Evolutionary conservation across 495 filamentous ascomycete genomes (phyloP).

Genomic region (Lichenothelia convexa): DNA sequence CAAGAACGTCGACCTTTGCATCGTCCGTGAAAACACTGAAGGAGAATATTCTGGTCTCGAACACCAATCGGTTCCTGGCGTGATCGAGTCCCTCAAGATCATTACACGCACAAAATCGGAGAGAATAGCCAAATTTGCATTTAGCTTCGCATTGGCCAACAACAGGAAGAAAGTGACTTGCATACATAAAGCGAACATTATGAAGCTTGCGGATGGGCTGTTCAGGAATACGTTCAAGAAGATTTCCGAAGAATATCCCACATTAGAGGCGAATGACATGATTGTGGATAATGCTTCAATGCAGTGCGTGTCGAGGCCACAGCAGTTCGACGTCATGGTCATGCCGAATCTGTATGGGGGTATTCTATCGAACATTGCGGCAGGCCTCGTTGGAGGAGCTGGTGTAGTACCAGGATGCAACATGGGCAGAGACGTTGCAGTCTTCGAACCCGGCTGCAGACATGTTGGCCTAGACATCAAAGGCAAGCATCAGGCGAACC

Average conservation of each 20-base stretch:
- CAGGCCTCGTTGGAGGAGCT: slow-evolving; percentile 93
- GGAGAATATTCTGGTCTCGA: slow-evolving; percentile 97
- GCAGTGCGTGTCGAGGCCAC: slow-evolving; percentile 87
- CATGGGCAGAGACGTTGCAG: slow-evolving; percentile 95
- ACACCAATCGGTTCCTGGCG: slow-evolving; percentile 91
- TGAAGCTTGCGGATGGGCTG: slow-evolving; percentile 97
- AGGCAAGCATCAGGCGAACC: slow-evolving; percentile 97
- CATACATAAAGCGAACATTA: slow-evolving; percentile 99
- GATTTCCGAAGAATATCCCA: slow-evolving; percentile 81
- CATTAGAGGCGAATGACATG: slow-evolving; percentile 90
- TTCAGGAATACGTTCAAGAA: slow-evolving; percentile 95
- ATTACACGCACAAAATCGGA: slow-evolving; percentile 97
- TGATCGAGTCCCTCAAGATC: slow-evolving; percentile 98
- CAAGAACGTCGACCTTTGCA: slow-evolving; percentile 90
- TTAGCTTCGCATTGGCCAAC: slow-evolving; percentile 93
- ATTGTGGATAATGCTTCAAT: slow-evolving; percentile 99
- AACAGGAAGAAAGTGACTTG: slow-evolving; percentile 97
- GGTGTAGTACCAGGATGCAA: slow-evolving; percentile 97
- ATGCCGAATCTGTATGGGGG: slow-evolving; percentile 99
- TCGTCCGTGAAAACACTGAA: slow-evolving; percentile 99
- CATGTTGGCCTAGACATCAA: slow-evolving; percentile 98
- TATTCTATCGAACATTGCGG: slow-evolving; percentile 96
- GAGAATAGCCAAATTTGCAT: slow-evolving; percentile 96
- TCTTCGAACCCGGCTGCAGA: slow-evolving; percentile 96
- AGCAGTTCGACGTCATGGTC: slow-evolving; percentile 99